phyloP scores from a whole-genome alignment of 2,329 filamentous ascomycete genomes.

The Aspergillus calidoustus region DNA sequence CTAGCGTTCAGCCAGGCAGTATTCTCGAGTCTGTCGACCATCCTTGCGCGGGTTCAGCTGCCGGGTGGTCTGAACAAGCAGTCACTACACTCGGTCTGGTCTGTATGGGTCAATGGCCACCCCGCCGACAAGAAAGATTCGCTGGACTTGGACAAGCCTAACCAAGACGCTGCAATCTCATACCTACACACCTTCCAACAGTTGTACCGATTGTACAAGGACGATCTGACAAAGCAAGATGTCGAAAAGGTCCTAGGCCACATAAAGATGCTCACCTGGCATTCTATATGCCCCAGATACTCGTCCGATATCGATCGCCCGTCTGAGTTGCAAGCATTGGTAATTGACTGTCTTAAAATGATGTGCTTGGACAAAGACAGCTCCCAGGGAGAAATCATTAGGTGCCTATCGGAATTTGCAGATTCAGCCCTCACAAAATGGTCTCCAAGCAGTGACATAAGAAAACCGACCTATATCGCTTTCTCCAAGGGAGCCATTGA shows the following conservation, averaged over 20 bases:
- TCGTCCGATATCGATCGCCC: slow-evolving; percentile 45
- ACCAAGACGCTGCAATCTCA: slow-evolving; percentile 82
- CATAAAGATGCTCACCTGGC: slow-evolving; percentile 71
- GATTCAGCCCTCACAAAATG: slow-evolving; percentile 58
- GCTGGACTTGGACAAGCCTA: slow-evolving; percentile 59
- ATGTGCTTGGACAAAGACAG: slow-evolving; percentile 43
- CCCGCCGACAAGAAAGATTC: slow-evolving; percentile 54
- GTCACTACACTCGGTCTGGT: slow-evolving; percentile 68
- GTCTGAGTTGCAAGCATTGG: slow-evolving; percentile 41
- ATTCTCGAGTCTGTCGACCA: slow-evolving; percentile 68
- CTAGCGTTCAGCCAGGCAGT: slow-evolving; percentile 74
- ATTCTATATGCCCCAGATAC: slow-evolving; percentile 60
- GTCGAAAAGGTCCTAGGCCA: slow-evolving; percentile 72
- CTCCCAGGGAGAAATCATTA: slow-evolving; percentile 42
- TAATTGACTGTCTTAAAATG: slow-evolving; percentile 40
- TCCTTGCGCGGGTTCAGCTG: slow-evolving; percentile 55
- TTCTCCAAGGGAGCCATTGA: slow-evolving; percentile 82
- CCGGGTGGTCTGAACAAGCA: slow-evolving; percentile 48
- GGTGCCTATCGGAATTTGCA: slow-evolving; percentile 68
- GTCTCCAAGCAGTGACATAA: slow-evolving; percentile 41
- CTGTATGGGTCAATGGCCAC: slow-evolving; percentile 70
- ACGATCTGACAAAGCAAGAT: slow-evolving; percentile 64
- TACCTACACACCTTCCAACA: slow-evolving; percentile 78
- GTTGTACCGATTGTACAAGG: slow-evolving; percentile 75
- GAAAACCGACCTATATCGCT: slow-evolving; percentile 81